Evolutionary conservation across 345 rosid species (phyloP), one percentile per base, ranked within the genome.

Genomic region (Acer negundo): DNA sequence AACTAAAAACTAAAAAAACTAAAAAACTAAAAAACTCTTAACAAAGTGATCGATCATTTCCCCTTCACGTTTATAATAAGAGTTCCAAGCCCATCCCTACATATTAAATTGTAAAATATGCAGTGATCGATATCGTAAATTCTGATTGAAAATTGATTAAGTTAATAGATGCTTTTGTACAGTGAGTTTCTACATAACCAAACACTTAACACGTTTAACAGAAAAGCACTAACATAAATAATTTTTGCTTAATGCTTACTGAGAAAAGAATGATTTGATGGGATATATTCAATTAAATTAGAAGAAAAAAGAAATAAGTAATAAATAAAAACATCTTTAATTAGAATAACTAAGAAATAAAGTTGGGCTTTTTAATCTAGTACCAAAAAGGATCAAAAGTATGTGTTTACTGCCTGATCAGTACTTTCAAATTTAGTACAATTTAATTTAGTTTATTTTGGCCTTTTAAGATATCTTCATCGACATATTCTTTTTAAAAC

Each of bases 401-500:
- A 40, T 3, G 7, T 6, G 28, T 44, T 40, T 58, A 38, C 11
- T 5, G 24, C 9, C 62, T 8, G 20, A 35, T 35, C 6, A 61
- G 59, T 62, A 69, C 75, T 38, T 68, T 38, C 7, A 53, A 53
- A 31, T 62, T 59, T 23, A 75, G 66, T 69, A 53, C 78, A 79
- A 62, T 47, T 67, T 28, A 3, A 56, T 42, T 8, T 42, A 42
- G 4, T 4, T 42, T 7, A 1, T 58, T 72, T 42, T 59, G 31
- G 58, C 49, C 51, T 62, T 58, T 75, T 49, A 23, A 10, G 56
- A 67, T 49, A 70, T 13, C 19, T 42, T 49, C 68, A 74, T 63
- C 38, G 67, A 20, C 78, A 73, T 26, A 69, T 62, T 73, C 62
- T 74, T 62, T 65, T 42, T 17, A 22, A 76, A 76, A 22, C 70